Evolutionary conservation across 1,139 yeast genomes (phyloP), one percentile per base, ranked within the genome.

Genomic region (Sugiyamaella castrensis): DNA sequence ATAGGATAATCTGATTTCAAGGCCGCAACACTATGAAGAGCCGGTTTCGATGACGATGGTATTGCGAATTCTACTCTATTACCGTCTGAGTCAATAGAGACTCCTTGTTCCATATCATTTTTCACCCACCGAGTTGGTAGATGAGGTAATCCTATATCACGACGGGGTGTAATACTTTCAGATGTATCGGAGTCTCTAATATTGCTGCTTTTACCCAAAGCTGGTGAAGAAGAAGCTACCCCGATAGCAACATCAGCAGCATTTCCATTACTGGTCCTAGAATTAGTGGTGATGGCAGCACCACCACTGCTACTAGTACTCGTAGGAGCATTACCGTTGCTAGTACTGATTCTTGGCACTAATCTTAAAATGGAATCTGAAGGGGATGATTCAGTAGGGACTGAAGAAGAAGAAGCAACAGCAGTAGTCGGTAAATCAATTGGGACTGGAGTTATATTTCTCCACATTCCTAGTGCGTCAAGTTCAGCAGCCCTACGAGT

Each of bases 1-100:
- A 81, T 65, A 1, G 70, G 59, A 43, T 67, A 60, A 53, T 79
- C 70, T 0, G 82, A 68, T 58, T 41, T 41, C 10, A 41, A 30
- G 3, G 35, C 45, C 13, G 28, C 24, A n/a, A 41, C 45, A 27
- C 55, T 61, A 34, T 53, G 58, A 3, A 43, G 43, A 7, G 48
- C 43, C 2, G 54, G 40, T 35, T 53, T 53, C 15, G 49, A 32
- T 9, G 54, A 57, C 10, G 50, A 7, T 2, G 39, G 11, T 27
- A 34, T 41, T 15, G 52, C 42, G 34, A 46, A 52, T 16, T 50
- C 54, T 26, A 57, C 46, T n/a, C 44, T 40, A 15, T 43, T 49
- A 33, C 58, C 55, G 26, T 51, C 46, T 26, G 37, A 35, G 8
- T 53, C 34, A 11, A 53, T 38, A 19, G 37, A 26, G 19, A 53